Evolutionary conservation across 1,284 basidiomycete species (phyloP).

Genomic region (Ustilago bromivora): DNA sequence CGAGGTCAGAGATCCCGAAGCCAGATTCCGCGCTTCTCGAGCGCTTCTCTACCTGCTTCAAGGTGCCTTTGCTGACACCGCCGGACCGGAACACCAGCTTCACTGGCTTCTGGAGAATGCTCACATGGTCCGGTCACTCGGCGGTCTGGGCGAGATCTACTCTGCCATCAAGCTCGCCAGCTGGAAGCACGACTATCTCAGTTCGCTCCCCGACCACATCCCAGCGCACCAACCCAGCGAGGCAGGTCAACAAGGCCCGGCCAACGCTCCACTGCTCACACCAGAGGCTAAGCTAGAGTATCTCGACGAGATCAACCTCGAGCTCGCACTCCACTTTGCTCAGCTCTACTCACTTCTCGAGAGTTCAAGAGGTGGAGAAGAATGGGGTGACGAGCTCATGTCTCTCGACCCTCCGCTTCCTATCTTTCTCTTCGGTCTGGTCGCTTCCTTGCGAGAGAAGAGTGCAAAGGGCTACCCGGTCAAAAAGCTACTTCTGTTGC

Average conservation of each 20-base stretch:
- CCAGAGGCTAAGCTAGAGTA: constrained; percentile 66
- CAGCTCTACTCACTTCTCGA: constrained; percentile 69
- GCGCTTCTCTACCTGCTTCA: constrained; percentile 70
- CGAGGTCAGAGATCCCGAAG: constrained; percentile 61
- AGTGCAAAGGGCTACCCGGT: constrained; percentile 80
- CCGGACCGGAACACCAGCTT: constrained; percentile 90
- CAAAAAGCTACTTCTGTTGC: constrained; percentile 82
- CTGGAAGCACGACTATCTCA: constrained; percentile 80
- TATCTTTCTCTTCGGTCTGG: constrained; percentile 88
- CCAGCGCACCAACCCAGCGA: constrained; percentile 36
- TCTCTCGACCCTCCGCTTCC: constrained; percentile 91
- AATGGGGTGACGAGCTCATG: constrained; percentile 67
- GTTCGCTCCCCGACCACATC: constrained; percentile 65
- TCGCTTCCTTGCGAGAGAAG: constrained; percentile 90
- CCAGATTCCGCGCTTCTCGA: constrained; percentile 60
- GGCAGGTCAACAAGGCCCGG: constrained; percentile 39
- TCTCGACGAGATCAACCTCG: constrained; percentile 68
- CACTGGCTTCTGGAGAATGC: constrained; percentile 97
- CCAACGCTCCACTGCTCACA: constrained; percentile 57
- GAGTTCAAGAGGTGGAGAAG: constrained; percentile 59
- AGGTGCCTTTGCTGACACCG: constrained; percentile 90
- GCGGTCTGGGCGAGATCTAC: constrained; percentile 85
- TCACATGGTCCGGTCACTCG: constrained; percentile 83
- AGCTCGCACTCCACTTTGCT: constrained; percentile 66
- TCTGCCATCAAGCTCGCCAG: constrained; percentile 90